Percentiles rank a stretch among this genome's conserved stretches.
phyloP scores from a whole-genome alignment of 2,329 filamentous ascomycete species.

The Arthrinium phaeospermum region DNA sequence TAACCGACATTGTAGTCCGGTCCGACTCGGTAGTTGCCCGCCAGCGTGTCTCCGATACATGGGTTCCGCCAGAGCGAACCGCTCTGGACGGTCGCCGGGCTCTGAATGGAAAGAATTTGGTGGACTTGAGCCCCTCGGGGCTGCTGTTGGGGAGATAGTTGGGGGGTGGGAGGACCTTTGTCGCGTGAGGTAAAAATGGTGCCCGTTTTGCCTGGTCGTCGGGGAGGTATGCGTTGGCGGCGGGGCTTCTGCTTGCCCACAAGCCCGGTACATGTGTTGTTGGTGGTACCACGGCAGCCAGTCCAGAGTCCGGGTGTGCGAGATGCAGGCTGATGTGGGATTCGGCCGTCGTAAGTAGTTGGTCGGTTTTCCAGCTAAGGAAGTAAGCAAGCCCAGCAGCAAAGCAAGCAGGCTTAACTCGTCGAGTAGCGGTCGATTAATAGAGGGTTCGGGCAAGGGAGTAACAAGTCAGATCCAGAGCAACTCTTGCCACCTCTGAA shows the following conservation, averaged over 20 bases:
- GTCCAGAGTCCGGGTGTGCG: conserved; percentile 26
- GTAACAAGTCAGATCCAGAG: conserved; percentile 1
- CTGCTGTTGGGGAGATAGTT: conserved; percentile 47
- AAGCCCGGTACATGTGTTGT: conserved; percentile 46
- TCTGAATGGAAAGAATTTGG: conserved; percentile 66
- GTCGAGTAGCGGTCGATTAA: neutral
- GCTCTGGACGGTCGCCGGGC: conserved; percentile 74
- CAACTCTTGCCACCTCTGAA: conserved; percentile 30
- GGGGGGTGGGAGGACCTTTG: conserved; percentile 36
- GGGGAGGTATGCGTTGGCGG: conserved; percentile 33
- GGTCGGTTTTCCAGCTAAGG: neutral
- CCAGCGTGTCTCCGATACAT: conserved; percentile 75
- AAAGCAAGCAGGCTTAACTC: conserved; percentile 1
- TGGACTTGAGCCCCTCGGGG: conserved; percentile 59
- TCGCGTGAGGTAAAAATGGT: conserved; percentile 39
- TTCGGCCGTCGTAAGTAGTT: conserved; percentile 7
- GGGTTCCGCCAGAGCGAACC: conserved; percentile 78
- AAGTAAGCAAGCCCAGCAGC: neutral
- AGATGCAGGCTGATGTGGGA: conserved; percentile 17
- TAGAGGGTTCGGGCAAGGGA: conserved; percentile 9
- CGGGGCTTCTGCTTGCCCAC: conserved; percentile 38
- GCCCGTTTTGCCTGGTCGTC: conserved; percentile 37
- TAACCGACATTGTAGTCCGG: conserved; percentile 77
- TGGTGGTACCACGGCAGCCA: conserved; percentile 31
- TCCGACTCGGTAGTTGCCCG: conserved; percentile 74